These are phyloP conservation scores for Leptosphaerulina australis DNA, from an alignment of 2,329 filamentous ascomycete species.

Conservation along the genomic window DNA sequence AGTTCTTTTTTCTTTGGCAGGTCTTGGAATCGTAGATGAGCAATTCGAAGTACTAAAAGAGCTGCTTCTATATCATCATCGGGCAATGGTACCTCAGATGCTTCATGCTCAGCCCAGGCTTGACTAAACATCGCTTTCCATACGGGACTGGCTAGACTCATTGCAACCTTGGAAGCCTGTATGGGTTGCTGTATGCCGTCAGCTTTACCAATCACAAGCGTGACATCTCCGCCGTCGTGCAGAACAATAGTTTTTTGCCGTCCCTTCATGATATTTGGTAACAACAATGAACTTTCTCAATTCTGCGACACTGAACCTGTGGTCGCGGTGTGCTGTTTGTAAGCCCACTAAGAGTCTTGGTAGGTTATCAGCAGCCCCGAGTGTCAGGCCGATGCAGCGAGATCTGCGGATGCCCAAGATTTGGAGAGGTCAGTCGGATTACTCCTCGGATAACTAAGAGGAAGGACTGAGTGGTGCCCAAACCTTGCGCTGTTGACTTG, in stretches of 20 bases:
- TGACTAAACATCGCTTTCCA: constrained; percentile 29
- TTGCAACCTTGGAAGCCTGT: not conserved
- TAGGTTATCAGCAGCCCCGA: no score
- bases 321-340: not conserved
- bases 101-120: constrained; percentile 18
- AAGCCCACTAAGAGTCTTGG: not conserved
- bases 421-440: not conserved
- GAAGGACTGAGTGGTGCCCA: not conserved
- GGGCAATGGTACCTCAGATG: constrained; percentile 32
- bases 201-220: not conserved
- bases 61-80: constrained; percentile 34
- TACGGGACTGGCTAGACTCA: constrained; percentile 27
- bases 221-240: not conserved
- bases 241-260: not conserved
- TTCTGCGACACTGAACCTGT: not conserved
- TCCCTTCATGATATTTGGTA: not conserved
- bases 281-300: not conserved
- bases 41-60: not conserved
- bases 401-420: not conserved
- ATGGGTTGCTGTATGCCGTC: not conserved
- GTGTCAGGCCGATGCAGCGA: no score
- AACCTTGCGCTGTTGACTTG: not conserved
- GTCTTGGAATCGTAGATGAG: not conserved
- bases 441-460: no score
- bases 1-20: not conserved